Conservation (phyloP, 164 flowering plant species). For the Nelumbo lutea region DNA sequence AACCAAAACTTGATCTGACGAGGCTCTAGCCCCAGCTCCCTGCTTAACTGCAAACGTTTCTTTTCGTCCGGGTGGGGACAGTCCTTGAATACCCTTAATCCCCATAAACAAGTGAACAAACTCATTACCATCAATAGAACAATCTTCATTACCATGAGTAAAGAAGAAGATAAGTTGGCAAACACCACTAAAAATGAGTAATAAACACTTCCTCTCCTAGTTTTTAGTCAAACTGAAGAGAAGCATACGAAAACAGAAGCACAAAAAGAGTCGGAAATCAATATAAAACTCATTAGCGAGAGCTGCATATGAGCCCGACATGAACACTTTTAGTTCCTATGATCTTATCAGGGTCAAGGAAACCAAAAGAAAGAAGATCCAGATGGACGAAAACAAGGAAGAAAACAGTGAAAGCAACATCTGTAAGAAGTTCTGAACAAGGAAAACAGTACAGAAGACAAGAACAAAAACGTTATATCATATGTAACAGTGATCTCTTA, state of each 20-base stretch:
- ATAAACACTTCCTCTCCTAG: neutral
- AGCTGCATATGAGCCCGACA: too few species aligned
- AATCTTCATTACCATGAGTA: neutral
- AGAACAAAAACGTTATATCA: neutral
- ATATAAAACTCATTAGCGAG: too few species aligned
- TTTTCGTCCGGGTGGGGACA: conserved; percentile 92
- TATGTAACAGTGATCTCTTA: conserved; percentile 18
- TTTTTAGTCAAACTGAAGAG: neutral
- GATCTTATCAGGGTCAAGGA: neutral
- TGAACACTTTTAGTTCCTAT: too few species aligned
- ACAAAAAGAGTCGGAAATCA: neutral
- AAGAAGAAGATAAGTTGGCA: conserved; percentile 3
- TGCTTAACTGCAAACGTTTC: conserved; percentile 54
- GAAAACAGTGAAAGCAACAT: neutral
- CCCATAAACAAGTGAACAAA: conserved; percentile 5
- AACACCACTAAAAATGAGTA: neutral
- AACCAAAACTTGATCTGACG: conserved; percentile 94
- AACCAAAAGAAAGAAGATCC: neutral
- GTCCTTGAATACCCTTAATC: conserved; percentile 65
- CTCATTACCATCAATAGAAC: conserved; percentile 1
- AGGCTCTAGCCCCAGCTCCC: conserved; percentile 70
- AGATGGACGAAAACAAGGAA: neutral
- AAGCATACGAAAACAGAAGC: neutral
- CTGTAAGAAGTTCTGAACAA: neutral
- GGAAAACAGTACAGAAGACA: neutral